Base-by-base conservation (phyloP, 2,329 filamentous ascomycete species). In the Pseudohalonectria lignicola region DNA sequence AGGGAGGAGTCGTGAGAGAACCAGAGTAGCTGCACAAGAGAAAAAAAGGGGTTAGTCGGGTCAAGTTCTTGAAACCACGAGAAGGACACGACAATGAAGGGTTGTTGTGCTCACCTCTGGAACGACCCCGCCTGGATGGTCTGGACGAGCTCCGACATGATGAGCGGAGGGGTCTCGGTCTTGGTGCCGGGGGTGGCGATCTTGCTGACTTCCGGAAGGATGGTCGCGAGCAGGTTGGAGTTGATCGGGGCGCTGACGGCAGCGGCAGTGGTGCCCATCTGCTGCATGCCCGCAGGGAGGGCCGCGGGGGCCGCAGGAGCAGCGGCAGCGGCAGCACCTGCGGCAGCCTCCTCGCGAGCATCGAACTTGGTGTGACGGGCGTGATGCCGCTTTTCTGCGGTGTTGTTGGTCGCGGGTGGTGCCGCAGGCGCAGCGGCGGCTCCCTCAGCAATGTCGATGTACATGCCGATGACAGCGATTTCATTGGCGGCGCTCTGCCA, bases 1-100 rank as follows among this genome's bases (percentile, higher is more conserved):
- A 71, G 3, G 66, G 67, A 16, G 67, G 66, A 8, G 66, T 69
- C 11, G 67, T 70, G 26, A 70, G 55, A 4, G 65, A 69, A 19
- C 66, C 66, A 3, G 57, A 49, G 51, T 71, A 66, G 18, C 55
- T 62, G 35, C 16, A 39, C 13, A n/a, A 26, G 7, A 12, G 23
- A n/a, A n/a, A 28, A 16, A 10, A 15, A 20, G 5, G 4, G 15
- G 34, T 41, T 34, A 40, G 39, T 16, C 9, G 3, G n/a, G n/a
- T n/a, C n/a, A n/a, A n/a, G n/a, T n/a, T n/a, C n/a, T n/a, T n/a
- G n/a, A n/a, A n/a, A n/a, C n/a, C n/a, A n/a, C n/a, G n/a, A n/a
- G n/a, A n/a, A n/a, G n/a, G n/a, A n/a, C n/a, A n/a, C n/a, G n/a
- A n/a, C n/a, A n/a, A n/a, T n/a, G n/a, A n/a, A n/a, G n/a, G n/a